Base-by-base conservation (phyloP, 129 eudicot species). In the Arctium minus region DNA sequence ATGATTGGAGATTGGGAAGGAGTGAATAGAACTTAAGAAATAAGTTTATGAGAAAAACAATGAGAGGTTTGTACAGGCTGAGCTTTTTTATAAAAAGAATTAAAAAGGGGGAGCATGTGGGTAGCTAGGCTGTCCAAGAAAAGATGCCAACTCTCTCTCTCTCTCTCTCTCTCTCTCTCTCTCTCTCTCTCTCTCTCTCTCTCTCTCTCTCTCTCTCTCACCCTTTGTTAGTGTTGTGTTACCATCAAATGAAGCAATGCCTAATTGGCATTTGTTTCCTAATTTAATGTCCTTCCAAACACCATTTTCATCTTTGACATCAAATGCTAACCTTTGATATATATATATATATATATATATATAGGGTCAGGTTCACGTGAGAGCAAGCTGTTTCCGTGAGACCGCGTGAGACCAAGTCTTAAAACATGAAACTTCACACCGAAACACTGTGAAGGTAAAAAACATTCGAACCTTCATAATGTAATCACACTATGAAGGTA, bases 81-180 rank as follows among this genome's bases (percentile, higher is more conserved):
- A 33, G 13, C 22, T 48, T 56, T 79, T 84, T 18, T 15, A 32
- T 78, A 78, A 70, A 48, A 70, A 13, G 15, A 67, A n/a, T 29
- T 22, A 22, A 76, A 42, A 73, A 78, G 6, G 70, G 48, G 48
- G 70, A 64, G 84, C 87, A 84, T 84, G 87, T 84, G 87, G 80
- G 80, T 84, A 84, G 87, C 80, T 84, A 84, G 75, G 87, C 84
- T 84, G 87, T 84, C 83, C 84, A 64, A 79, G 84, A 79, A 79
- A 75, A 62, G 84, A 84, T 84, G 83, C 87, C 80, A 84, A 84
- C 86, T 73, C 70, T 37, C 67, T 70, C 73, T 22, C 27, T 22
- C 27, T 22, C 27, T 22, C 27, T 22, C 27, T 22, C 27, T 22
- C 27, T 22, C 27, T 22, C 27, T 22, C 27, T 22, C 27, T 22